Evolutionary conservation across 257 asterid species (phyloP).

Genomic region (Craterostigma plantagineum): DNA sequence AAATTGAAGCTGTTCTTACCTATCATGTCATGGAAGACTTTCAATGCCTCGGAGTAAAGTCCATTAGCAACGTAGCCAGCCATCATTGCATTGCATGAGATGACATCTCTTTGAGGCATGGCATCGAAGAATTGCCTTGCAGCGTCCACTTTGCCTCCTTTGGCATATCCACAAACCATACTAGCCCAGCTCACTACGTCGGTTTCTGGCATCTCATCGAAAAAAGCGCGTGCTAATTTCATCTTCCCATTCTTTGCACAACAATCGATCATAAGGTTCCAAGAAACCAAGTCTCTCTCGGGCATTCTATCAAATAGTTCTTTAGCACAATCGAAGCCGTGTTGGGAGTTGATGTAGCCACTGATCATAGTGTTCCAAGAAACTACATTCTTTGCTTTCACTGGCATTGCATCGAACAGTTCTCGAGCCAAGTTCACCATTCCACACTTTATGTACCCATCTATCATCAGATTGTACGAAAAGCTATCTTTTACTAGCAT

Average conservation of each 20-base stretch:
- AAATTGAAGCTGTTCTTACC: slow-evolving; percentile 11
- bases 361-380: slow-evolving; percentile 72
- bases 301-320: slow-evolving; percentile 53
- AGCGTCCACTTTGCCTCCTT: slow-evolving; percentile 28
- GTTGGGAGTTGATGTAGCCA: slow-evolving; percentile 31
- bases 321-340: slow-evolving; percentile 31
- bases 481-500: slow-evolving; percentile 35
- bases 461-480: slow-evolving; percentile 66
- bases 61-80: slow-evolving; percentile 57
- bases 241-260: slow-evolving; percentile 42
- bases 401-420: slow-evolving; percentile 42
- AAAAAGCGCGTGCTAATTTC: slow-evolving; percentile 32
- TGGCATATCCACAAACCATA: slow-evolving; percentile 67
- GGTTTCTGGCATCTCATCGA: slow-evolving; percentile 39
- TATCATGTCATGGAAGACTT: slow-evolving; percentile 47
- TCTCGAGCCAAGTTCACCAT: slow-evolving; percentile 44
- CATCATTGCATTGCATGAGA: slow-evolving; percentile 87
- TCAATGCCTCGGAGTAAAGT: slow-evolving; percentile 33
- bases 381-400: slow-evolving; percentile 35
- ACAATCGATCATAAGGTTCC: slow-evolving; percentile 69
- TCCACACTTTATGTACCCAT: slow-evolving; percentile 65
- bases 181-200: slow-evolving; percentile 70
- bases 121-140: slow-evolving; percentile 52
- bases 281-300: slow-evolving; percentile 56
- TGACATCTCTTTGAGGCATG: slow-evolving; percentile 63